Evolutionary conservation across 176 grass and related monocot genomes (phyloP).

Genomic region (Oryza meridionalis): DNA sequence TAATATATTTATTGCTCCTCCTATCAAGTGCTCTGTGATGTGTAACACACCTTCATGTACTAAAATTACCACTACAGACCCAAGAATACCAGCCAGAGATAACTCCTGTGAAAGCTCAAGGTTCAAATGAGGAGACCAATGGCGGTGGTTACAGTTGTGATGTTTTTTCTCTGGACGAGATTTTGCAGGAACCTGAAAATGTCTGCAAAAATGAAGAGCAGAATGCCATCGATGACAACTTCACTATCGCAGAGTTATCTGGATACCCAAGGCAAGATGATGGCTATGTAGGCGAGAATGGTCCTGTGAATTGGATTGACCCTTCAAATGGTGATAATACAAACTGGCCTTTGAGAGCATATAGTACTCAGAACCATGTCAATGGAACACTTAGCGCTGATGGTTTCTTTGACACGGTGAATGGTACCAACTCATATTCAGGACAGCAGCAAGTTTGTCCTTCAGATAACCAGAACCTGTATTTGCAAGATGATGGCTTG

Average conservation of each 20-base stretch:
- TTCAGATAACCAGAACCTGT: constrained; percentile 37
- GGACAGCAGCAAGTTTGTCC: constrained; percentile 41
- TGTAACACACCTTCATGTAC: constrained; percentile 36
- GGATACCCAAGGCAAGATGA: constrained; percentile 30
- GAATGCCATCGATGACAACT: constrained; percentile 43
- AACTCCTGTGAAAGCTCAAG: constrained; percentile 28
- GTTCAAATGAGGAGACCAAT: constrained; percentile 30
- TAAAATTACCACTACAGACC: constrained; percentile 28
- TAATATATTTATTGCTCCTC: background rate
- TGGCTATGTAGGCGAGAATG: constrained; percentile 45
- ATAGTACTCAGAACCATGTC: constrained; percentile 51
- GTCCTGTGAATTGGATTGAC: constrained; percentile 31
- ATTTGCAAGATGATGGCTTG: constrained; percentile 44
- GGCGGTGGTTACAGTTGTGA: constrained; percentile 27
- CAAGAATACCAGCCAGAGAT: constrained; percentile 36
- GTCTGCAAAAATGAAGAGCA: constrained; percentile 27
- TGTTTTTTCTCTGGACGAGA: constrained; percentile 57
- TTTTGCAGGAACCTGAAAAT: constrained; percentile 50
- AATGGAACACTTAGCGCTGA: constrained; percentile 52
- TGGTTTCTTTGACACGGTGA: constrained; percentile 58
- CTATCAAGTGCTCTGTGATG: background rate
- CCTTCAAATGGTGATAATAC: constrained; percentile 35
- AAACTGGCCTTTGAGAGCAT: constrained; percentile 53
- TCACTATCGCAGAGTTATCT: constrained; percentile 40
- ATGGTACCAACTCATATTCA: constrained; percentile 41